Evolutionary conservation across 148 eudicot species (phyloP), one percentile per base, ranked within the genome.

Genomic region (Vaccinium darrowii): DNA sequence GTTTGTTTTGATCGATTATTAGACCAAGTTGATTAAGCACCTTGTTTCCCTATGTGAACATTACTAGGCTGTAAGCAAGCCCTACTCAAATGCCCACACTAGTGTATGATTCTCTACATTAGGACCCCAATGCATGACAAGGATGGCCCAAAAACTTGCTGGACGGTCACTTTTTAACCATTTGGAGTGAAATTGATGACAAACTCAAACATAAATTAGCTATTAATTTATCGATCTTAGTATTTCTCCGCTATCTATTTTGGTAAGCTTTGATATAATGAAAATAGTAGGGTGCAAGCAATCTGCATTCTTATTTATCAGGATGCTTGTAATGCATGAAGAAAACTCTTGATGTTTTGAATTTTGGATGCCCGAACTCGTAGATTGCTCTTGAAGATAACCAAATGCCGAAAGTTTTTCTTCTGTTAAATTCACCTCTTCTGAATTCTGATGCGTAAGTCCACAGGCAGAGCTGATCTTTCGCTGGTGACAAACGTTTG

Each of bases 401-500:
- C 80, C 21, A 23, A 74, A 78, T 78, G 21, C 25, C 53, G 36
- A 60, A 13, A 60, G 9, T 60, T 72, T 6, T 30, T n/a, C n/a
- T 80, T 21, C 23, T 11, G 33, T 81, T 21, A 33, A n/a, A 39
- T 2, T 47, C 39, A 16, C 25, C 11, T 14, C n/a, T n/a, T 18
- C 73, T 25, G 47, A 43, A 43, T 43, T 43, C 7, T 84, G 54
- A 60, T 72, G 79, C 23, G 49, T 81, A 9, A 12, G 73, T 54
- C 51, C 63, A 18, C 16, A 51, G 76, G 84, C 25, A 23, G 57
- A 4, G 9, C 25, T 23, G 16, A 8, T n/a, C 3, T 27, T 47
- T 83, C 21, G 25, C 23, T 49, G 21, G 25, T 76, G 63, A 82
- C 36, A 54, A 75, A 84, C 51, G 19, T 56, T 83, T 83, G 82